Evolutionary conservation across 345 rosid species (phyloP).

Genomic region (Syzygium jambos): DNA sequence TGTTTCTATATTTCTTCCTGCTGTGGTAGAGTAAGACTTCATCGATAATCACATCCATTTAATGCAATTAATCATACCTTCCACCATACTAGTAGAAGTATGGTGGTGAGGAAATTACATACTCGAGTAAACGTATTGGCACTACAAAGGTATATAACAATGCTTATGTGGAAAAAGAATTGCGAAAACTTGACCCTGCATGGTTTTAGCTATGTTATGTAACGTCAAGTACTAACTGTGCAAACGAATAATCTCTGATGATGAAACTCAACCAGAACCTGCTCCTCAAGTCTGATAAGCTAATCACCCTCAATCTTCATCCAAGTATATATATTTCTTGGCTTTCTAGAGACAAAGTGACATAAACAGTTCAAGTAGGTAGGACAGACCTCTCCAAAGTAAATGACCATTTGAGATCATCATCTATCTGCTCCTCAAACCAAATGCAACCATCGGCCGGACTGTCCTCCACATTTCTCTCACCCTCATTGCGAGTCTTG

Average conservation of each 20-base stretch:
- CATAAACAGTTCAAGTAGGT: not conserved
- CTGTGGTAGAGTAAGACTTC: not conserved
- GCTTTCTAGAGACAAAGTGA: not conserved
- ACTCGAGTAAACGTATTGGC: not conserved
- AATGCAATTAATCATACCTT: not conserved
- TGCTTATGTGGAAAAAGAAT: not conserved
- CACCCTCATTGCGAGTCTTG: conserved; percentile 28
- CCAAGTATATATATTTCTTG: not conserved
- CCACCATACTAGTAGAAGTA: not conserved
- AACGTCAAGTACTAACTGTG: not conserved
- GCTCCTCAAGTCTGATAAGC: not conserved
- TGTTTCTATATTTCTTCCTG: not conserved
- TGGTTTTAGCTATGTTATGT: not conserved
- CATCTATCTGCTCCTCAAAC: conserved; percentile 83
- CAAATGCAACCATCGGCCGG: conserved; percentile 15
- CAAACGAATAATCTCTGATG: not conserved
- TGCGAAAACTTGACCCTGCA: not conserved
- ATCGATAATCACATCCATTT: not conserved
- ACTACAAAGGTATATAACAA: not conserved
- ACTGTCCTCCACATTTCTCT: not conserved
- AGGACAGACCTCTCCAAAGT: conserved; percentile 63
- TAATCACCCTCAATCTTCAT: not conserved
- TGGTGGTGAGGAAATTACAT: not conserved
- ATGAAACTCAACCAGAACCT: not conserved
- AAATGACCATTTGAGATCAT: conserved; percentile 92